A percentile compares a stretch with the other conserved stretches of the same genome.
These are phyloP conservation scores for Penicillium longicatenatum DNA, from an alignment of 495 filamentous ascomycete genomes.

Conservation along the genomic window DNA sequence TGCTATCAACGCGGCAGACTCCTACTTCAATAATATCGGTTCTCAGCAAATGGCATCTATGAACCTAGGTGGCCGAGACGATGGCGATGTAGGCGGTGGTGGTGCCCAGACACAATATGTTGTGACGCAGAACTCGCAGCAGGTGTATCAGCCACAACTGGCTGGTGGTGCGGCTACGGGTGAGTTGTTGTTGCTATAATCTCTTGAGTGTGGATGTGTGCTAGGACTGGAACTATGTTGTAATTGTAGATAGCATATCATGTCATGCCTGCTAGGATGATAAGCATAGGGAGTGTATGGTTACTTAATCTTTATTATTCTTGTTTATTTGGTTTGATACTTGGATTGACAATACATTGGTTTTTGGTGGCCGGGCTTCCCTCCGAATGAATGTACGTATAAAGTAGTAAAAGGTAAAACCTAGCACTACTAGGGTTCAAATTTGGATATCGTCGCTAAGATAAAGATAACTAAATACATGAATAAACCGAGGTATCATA, in stretches of 20 bases:
- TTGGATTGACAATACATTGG: neutral
- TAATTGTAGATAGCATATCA: constrained; percentile 30
- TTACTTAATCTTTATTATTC: constrained; percentile 7
- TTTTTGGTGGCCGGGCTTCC: neutral
- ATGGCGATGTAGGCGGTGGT: constrained; percentile 40
- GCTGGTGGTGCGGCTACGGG: constrained; percentile 51
- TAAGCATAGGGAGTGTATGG: constrained; percentile 11
- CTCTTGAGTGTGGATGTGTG: constrained; percentile 3
- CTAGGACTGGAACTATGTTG: constrained; percentile 6
- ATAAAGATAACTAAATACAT: neutral
- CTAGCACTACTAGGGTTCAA: neutral
- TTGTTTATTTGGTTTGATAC: neutral
- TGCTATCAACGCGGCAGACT: constrained; percentile 80
- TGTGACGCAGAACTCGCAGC: constrained; percentile 57
- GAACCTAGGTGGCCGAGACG: constrained; percentile 54
- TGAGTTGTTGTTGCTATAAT: constrained; percentile 50
- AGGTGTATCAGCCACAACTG: constrained; percentile 53
- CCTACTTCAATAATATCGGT: constrained; percentile 76
- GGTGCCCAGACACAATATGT: constrained; percentile 51
- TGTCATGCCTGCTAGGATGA: constrained; percentile 8
- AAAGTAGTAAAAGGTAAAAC: neutral
- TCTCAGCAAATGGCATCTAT: constrained; percentile 71
- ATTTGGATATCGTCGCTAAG: constrained; percentile 7
- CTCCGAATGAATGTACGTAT: neutral
- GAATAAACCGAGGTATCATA: neutral